Conservation (phyloP, 768 basidiomycete genomes). For the Gloeopeniophorella convolvens region DNA sequence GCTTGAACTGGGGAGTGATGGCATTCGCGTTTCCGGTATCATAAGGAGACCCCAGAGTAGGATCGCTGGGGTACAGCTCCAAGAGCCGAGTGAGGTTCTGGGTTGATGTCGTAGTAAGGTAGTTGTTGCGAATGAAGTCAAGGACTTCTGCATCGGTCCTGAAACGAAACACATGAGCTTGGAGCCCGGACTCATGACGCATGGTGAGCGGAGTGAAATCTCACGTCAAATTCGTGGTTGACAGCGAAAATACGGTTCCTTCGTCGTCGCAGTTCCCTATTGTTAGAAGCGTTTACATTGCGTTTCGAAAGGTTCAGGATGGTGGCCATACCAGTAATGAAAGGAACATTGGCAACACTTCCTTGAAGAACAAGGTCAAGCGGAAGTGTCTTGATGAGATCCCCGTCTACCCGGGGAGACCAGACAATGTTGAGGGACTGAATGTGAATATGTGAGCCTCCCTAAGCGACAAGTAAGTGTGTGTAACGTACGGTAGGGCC, state of each 20-base stretch:
- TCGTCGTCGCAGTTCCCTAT: conserved; percentile 30
- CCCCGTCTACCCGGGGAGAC: conserved; percentile 35
- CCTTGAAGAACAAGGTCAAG: conserved; percentile 30
- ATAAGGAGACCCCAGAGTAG: conserved; percentile 26
- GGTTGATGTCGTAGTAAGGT: conserved; percentile 2
- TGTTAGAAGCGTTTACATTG: no score
- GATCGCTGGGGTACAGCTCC: conserved; percentile 15
- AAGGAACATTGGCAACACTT: conserved; percentile 26
- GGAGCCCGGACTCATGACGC: neutral
- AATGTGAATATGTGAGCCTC: no score
- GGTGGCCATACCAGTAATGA: no score
- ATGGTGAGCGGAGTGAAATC: neutral
- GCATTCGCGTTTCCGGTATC: conserved; percentile 20
- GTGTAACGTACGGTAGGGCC: conserved; percentile 24
- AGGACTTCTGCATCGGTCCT: conserved; percentile 17
- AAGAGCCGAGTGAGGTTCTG: conserved; percentile 12
- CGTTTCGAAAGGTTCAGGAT: no score
- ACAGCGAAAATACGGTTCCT: conserved; percentile 23
- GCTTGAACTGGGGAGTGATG: conserved; percentile 34
- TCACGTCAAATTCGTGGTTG: conserved; percentile 25
- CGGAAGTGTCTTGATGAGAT: conserved; percentile 31
- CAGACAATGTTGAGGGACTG: conserved; percentile 29
- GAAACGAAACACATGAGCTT: no score
- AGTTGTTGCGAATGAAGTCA: conserved; percentile 9
- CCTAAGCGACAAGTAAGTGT: neutral